A percentile compares a stretch with the other conserved stretches of the same genome.
Evolutionary conservation across 1,284 basidiomycete genomes (phyloP).

Genomic region (Tetrapyrgos nigripes): DNA sequence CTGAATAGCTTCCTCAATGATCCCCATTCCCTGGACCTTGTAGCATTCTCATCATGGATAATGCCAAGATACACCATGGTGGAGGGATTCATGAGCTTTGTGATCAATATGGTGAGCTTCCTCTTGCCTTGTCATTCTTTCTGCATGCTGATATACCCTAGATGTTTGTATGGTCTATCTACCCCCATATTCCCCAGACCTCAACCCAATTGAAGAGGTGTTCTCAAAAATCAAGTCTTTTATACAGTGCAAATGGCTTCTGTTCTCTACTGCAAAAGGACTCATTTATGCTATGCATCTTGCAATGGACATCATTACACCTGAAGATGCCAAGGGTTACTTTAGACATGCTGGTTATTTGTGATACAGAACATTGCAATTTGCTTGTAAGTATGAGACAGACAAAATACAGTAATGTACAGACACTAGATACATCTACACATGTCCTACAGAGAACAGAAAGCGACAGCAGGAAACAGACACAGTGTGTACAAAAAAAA

Average conservation of each 20-base stretch:
- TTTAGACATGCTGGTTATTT: no score
- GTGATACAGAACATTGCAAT: no score
- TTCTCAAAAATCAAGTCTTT: conserved; percentile 35
- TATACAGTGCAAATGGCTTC: conserved; percentile 17
- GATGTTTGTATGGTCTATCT: conserved; percentile 26
- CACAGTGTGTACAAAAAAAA: no score
- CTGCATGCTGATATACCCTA: not conserved
- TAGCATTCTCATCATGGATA: conserved; percentile 32
- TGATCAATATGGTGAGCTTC: conserved; percentile 15
- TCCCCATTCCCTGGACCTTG: conserved; percentile 19
- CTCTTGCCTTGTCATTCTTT: not conserved
- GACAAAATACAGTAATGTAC: no score
- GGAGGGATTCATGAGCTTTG: conserved; percentile 20
- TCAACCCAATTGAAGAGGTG: conserved; percentile 35
- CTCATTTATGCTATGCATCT: not conserved
- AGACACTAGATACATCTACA: no score
- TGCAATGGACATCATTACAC: conserved; percentile 3
- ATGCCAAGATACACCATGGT: conserved; percentile 30
- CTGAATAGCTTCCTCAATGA: conserved; percentile 16
- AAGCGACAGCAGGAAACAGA: no score
- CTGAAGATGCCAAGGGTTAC: conserved; percentile 2
- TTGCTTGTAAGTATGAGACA: no score
- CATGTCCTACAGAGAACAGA: no score
- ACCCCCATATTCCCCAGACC: conserved; percentile 35
- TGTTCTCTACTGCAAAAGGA: conserved; percentile 3